Evolutionary conservation across 2,329 filamentous ascomycete species (phyloP), one percentile per base, ranked within the genome.

Genomic region (Cytospora piceae): DNA sequence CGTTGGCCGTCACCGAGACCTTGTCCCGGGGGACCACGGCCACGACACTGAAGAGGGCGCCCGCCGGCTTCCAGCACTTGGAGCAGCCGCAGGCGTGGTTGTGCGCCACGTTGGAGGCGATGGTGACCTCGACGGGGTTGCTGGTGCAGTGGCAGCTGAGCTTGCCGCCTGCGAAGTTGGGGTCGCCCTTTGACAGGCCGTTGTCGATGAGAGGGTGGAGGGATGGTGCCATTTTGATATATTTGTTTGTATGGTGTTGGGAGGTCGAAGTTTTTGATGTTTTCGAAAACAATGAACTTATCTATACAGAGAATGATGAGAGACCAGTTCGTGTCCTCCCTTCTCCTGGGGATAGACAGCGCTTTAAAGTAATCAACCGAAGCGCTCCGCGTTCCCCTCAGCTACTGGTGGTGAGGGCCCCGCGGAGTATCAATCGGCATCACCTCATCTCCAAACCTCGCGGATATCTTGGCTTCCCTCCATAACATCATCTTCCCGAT

Each of bases 61-160:
- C 85, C 2, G 76, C 65, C 6, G 88, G 88, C 76, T 90, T 91
- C 87, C 87, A 91, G 83, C 88, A 90, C 75, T 90, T 88, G 63
- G 87, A 89, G 78, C 88, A 90, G 68, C 88, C 88, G 76, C 88
- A 90, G 63, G 86, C 87, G 77, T 91, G 88, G 80, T 91, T 90
- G 80, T 90, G 87, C 2, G 81, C 78, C 64, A 91, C 84, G 71
- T 90, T 85, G 73, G 83, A 78, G 65, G 71, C 74, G 49, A 90
- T 80, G 0, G 81, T 82, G 27, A 90, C 81, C 71, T 86, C 82
- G 66, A 90, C 85, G 31, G 82, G 83, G 74, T 82, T 74, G 68
- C 71, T 77, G 14, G 76, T 63, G 79, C 88, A 91, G 71, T 83
- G 82, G 80, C 88, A 90, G 74, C 79, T 79, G 11, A 90, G 81